Evolutionary conservation across 257 asterid genomes (phyloP).

Genomic region (Galeopsis tetrahit): DNA sequence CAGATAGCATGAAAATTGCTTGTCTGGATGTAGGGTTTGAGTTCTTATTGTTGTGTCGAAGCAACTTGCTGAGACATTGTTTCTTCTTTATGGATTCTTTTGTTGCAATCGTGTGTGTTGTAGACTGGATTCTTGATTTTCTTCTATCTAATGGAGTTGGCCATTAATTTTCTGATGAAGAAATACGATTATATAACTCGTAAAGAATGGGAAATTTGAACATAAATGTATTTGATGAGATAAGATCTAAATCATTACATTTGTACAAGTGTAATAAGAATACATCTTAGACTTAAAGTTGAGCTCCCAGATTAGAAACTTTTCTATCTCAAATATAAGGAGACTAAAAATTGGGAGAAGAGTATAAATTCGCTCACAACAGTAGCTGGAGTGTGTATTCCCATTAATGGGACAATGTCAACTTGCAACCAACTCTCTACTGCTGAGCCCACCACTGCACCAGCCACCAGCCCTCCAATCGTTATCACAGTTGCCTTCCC

Average conservation of each 20-base stretch:
- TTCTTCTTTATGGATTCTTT: slow-evolving; percentile 28
- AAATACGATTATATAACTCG: not conserved
- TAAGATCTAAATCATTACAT: slow-evolving; percentile 48
- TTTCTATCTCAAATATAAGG: slow-evolving; percentile 73
- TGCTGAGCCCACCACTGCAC: slow-evolving; percentile 94
- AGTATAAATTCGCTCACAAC: slow-evolving; percentile 87
- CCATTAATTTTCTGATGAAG: no score
- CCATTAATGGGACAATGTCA: slow-evolving; percentile 90
- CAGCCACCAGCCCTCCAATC: slow-evolving; percentile 95
- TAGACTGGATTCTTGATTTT: not conserved
- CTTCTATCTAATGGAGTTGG: not conserved
- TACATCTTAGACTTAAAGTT: slow-evolving; percentile 44
- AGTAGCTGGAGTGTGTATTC: slow-evolving; percentile 85
- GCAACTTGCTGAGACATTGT: slow-evolving; percentile 83
- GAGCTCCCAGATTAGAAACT: slow-evolving; percentile 35
- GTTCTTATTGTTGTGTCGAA: slow-evolving; percentile 51
- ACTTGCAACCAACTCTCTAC: slow-evolving; percentile 97
- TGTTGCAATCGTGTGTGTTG: slow-evolving; percentile 11
- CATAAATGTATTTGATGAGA: slow-evolving; percentile 39
- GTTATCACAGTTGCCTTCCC: slow-evolving; percentile 94
- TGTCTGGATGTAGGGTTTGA: slow-evolving; percentile 33
- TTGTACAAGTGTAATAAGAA: slow-evolving; percentile 50
- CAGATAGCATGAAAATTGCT: slow-evolving; percentile 43
- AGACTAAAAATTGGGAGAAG: slow-evolving; percentile 80
- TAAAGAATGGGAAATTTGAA: slow-evolving; percentile 32